Conservation (phyloP, 2,329 filamentous ascomycete genomes). For the Rutstroemia sp. region DNA sequence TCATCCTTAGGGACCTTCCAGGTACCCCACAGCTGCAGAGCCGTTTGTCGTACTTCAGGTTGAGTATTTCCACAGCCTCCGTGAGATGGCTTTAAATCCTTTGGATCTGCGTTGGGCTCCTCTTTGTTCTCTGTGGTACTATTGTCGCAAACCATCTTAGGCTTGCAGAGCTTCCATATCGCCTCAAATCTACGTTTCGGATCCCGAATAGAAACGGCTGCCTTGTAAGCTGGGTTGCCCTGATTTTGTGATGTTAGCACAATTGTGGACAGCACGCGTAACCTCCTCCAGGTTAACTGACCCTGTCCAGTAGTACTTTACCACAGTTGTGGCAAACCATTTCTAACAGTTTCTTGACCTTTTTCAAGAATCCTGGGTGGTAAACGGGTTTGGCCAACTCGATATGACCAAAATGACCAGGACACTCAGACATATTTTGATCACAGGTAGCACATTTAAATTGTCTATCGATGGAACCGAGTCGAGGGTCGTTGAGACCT, state of each 20-base stretch:
- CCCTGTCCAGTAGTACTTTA: slow-evolving; percentile 94
- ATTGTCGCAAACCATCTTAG: slow-evolving; percentile 76
- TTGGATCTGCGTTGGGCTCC: slow-evolving; percentile 54
- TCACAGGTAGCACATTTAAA: slow-evolving; percentile 96
- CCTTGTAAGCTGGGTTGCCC: slow-evolving; percentile 76
- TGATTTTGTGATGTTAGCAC: slow-evolving; percentile 56
- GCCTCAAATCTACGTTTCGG: slow-evolving; percentile 90
- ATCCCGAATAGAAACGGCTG: slow-evolving; percentile 78
- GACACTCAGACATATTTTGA: slow-evolving; percentile 91
- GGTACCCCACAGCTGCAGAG: slow-evolving; percentile 71
- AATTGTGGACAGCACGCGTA: slow-evolving; percentile 43
- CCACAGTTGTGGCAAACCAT: slow-evolving; percentile 99
- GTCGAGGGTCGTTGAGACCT: slow-evolving; percentile 89
- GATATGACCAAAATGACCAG: slow-evolving; percentile 97
- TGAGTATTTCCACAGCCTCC: slow-evolving; percentile 91
- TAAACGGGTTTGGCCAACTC: slow-evolving; percentile 95
- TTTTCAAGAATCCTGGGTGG: slow-evolving; percentile 92
- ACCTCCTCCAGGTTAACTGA: slow-evolving; percentile 67
- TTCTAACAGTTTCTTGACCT: slow-evolving; percentile 98
- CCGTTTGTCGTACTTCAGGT: slow-evolving; percentile 80
- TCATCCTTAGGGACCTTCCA: slow-evolving; percentile 69
- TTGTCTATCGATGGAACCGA: slow-evolving; percentile 92
- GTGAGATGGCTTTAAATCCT: slow-evolving; percentile 52
- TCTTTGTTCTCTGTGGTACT: slow-evolving; percentile 62
- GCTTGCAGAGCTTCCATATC: slow-evolving; percentile 89